Percentiles rank a stretch among this genome's conserved stretches.
Evolutionary conservation across 2,329 filamentous ascomycete genomes (phyloP).

Genomic region (Lasiodiplodia citricola): DNA sequence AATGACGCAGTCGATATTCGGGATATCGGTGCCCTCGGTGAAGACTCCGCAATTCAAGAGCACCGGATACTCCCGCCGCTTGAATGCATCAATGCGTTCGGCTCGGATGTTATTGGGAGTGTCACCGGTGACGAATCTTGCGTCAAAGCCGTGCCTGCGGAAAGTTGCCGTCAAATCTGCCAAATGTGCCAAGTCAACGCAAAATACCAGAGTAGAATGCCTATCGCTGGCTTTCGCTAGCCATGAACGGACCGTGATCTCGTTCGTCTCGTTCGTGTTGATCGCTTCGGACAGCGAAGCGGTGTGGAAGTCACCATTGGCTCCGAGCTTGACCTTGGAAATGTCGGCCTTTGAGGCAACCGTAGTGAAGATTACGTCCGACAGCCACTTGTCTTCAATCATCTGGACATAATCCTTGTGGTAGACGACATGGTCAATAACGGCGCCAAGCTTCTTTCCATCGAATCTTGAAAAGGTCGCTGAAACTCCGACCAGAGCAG

Average conservation of each 20-base stretch:
- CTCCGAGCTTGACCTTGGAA: constrained; percentile 65
- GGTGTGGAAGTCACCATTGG: constrained; percentile 78
- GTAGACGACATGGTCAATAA: constrained; percentile 94
- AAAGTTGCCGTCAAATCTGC: constrained; percentile 76
- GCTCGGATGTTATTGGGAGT: constrained; percentile 73
- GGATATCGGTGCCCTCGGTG: constrained; percentile 96
- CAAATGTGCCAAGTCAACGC: constrained; percentile 87
- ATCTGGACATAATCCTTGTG: constrained; percentile 84
- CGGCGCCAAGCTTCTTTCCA: constrained; percentile 78
- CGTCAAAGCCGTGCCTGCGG: constrained; percentile 77
- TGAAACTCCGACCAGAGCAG: constrained; percentile 83
- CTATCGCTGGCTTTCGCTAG: constrained; percentile 73
- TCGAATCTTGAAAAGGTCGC: constrained; percentile 82
- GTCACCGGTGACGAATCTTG: constrained; percentile 82
- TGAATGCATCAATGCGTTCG: constrained; percentile 77
- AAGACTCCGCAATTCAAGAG: constrained; percentile 95
- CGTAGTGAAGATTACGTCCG: constrained; percentile 91
- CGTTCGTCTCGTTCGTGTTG: constrained; percentile 81
- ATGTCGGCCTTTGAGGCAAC: constrained; percentile 84
- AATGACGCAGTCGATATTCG: constrained; percentile 93
- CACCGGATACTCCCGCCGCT: constrained; percentile 77
- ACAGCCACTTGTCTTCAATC: constrained; percentile 90
- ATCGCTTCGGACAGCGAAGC: constrained; percentile 79
- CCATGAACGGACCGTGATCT: constrained; percentile 87
- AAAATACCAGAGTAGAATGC: constrained; percentile 91